phyloP scores from a whole-genome alignment of 768 basidiomycete species.

The Kwoniella sp. region DNA sequence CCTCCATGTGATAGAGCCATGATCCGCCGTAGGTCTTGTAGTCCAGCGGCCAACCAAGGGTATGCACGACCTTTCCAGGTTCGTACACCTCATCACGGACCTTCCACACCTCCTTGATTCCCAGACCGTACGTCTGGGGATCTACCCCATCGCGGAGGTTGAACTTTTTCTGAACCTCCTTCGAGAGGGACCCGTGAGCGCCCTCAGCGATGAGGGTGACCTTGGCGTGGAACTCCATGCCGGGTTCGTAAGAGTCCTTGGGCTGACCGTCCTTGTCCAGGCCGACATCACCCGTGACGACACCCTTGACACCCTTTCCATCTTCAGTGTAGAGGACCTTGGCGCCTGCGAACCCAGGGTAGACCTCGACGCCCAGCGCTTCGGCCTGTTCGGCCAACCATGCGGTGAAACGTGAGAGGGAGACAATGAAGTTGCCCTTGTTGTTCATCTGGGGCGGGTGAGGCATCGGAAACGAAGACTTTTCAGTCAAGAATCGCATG shows the following conservation, averaged over 20 bases:
- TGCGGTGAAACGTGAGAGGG: constrained; percentile 78
- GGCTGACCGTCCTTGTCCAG: constrained; percentile 68
- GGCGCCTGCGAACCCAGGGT: constrained; percentile 94
- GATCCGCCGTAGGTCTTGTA: constrained; percentile 82
- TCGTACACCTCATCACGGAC: constrained; percentile 63
- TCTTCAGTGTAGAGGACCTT: constrained; percentile 67
- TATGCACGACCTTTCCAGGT: constrained; percentile 84
- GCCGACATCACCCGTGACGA: constrained; percentile 90
- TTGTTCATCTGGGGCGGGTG: constrained; percentile 98
- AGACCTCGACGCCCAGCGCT: constrained; percentile 80
- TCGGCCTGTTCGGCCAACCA: constrained; percentile 89
- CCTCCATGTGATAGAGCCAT: constrained; percentile 93
- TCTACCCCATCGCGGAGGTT: constrained; percentile 65
- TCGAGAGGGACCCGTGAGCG: constrained; percentile 85
- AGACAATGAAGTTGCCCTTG: constrained; percentile 86
- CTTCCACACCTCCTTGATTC: constrained; percentile 96
- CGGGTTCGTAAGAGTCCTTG: constrained; percentile 88
- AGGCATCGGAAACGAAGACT: constrained; percentile 70
- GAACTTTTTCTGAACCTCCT: constrained; percentile 70
- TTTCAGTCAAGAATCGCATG: constrained; percentile 81
- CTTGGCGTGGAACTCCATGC: constrained; percentile 90
- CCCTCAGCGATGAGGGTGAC: constrained; percentile 92
- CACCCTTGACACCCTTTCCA: constrained; percentile 64
- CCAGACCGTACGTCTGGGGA: constrained; percentile 92
- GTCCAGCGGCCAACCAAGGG: constrained; percentile 88